Conservation (phyloP, 192 early-diverging fungal species). For the Fimicolochytrium jonesii region DNA sequence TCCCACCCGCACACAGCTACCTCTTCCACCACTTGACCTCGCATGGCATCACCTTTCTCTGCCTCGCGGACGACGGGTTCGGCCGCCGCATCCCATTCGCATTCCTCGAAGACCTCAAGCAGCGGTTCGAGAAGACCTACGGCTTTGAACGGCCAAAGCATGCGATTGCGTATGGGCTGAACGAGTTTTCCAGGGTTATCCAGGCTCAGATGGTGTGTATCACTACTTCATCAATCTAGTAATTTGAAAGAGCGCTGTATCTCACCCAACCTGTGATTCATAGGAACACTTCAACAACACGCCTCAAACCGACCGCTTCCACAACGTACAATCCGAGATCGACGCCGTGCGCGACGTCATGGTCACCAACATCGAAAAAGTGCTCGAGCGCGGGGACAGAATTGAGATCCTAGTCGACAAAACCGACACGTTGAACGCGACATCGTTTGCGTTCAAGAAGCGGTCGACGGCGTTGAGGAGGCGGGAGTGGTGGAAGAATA, state of each 20-base stretch:
- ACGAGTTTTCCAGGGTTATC: conserved; percentile 77
- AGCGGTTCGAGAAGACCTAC: conserved; percentile 57
- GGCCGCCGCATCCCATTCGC: conserved; percentile 83
- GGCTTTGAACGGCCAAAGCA: conserved; percentile 44
- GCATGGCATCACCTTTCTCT: conserved; percentile 78
- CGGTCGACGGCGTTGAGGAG: conserved; percentile 77
- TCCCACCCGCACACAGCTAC: conserved; percentile 58
- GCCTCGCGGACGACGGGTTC: conserved; percentile 74
- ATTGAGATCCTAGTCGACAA: conserved; percentile 89
- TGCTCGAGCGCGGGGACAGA: conserved; percentile 81
- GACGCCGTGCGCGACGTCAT: conserved; percentile 93
- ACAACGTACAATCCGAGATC: conserved; percentile 84
- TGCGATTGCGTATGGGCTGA: conserved; percentile 69
- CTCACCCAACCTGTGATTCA: neutral
- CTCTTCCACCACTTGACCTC: conserved; percentile 88
- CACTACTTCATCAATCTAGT: neutral
- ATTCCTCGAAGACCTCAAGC: conserved; percentile 79
- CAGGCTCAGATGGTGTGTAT: conserved; percentile 77
- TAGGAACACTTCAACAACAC: conserved; percentile 71
- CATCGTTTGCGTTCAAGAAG: conserved; percentile 87
- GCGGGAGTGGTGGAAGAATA: conserved; percentile 95
- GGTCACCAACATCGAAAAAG: conserved; percentile 91
- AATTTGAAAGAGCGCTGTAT: neutral
- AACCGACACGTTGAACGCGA: conserved; percentile 80
- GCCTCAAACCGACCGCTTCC: conserved; percentile 68